Conservation (phyloP, 164 flowering plant genomes). For the Tetrastigma voinierianum region DNA sequence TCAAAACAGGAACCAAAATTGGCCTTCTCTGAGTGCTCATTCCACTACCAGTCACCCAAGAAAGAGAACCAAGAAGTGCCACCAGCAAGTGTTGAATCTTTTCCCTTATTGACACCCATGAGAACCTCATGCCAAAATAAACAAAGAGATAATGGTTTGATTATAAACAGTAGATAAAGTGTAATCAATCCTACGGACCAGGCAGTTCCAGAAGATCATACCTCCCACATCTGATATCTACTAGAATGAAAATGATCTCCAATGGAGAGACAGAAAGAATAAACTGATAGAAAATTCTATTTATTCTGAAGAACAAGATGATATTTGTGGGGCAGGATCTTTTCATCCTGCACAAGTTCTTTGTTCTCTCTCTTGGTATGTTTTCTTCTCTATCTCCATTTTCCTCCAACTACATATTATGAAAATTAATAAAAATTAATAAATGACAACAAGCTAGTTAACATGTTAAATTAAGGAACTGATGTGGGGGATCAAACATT, state of each 20-base stretch:
- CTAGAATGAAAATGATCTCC: too few species aligned
- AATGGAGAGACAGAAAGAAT: neutral
- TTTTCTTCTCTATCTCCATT: neutral
- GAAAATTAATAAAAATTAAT: conserved; percentile 12
- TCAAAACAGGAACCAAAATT: too few species aligned
- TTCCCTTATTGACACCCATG: neutral
- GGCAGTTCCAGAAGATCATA: too few species aligned
- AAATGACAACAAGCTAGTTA: conserved; percentile 9
- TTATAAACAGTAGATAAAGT: too few species aligned
- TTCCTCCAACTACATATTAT: conserved; percentile 7
- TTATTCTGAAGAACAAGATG: neutral
- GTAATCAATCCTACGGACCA: too few species aligned
- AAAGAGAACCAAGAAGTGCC: conserved; percentile 3
- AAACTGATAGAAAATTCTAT: neutral
- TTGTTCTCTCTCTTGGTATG: neutral
- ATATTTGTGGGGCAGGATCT: conserved; percentile 8
- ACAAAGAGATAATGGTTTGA: neutral
- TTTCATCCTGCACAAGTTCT: conserved; percentile 17
- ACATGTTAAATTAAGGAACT: neutral
- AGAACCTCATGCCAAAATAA: conserved; percentile 5
- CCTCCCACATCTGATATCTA: too few species aligned
- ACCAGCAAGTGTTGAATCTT: conserved; percentile 10
- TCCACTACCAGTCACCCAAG: conserved; percentile 10
- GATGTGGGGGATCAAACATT: neutral
- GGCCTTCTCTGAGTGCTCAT: conserved; percentile 10